Base-by-base conservation (phyloP, 345 rosid species). In the Aquilaria sinensis region DNA sequence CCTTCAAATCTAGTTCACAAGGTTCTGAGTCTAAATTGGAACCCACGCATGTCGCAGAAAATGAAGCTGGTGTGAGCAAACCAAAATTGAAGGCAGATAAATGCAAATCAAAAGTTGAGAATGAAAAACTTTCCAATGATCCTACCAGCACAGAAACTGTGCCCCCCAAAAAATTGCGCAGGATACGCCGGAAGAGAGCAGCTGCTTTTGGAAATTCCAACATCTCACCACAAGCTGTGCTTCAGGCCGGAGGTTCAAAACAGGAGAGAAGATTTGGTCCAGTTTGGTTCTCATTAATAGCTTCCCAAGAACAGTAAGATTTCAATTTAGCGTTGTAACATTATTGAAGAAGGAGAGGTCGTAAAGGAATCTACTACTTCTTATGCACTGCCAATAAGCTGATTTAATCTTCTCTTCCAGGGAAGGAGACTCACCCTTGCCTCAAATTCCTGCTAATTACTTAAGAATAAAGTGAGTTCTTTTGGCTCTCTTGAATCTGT, bases 271-370 rank as follows among this genome's bases (percentile, higher is more conserved):
- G 85, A 79, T 70, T 70, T 66, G 74, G 84, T 61, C 96, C 96
- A 58, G 84, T 91, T 74, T 94, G 99, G 97, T 91, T 94, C 78
- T 80, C 96, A n/a, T 79, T 94, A 70, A 81, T 94, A 57, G 96
- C 99, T 43, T 84, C 96, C 45, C 85, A 80, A 67, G 87, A 88
- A 57, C 89, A 81, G 99, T 94, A 79, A 88, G 96, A 64, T 66
- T 63, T 68, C 51, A 66, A 32, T 63, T 66, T 65, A 53, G 33
- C 64, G 56, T 64, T 77, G 50, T 53, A 61, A 49, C 52, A 70
- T 70, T 23, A 47, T 53, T 33, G 67, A 56, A 67, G 23, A 56
- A 47, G 58, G 29, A 43, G 15, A 37, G 43, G 8, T 37, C 43
- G 8, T 37, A 37, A 37, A 37, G 43, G 43, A 37, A 37, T 37